These are phyloP conservation scores for Aspergillus sparsus DNA, from an alignment of 495 filamentous ascomycete species.

Conservation along the genomic window DNA sequence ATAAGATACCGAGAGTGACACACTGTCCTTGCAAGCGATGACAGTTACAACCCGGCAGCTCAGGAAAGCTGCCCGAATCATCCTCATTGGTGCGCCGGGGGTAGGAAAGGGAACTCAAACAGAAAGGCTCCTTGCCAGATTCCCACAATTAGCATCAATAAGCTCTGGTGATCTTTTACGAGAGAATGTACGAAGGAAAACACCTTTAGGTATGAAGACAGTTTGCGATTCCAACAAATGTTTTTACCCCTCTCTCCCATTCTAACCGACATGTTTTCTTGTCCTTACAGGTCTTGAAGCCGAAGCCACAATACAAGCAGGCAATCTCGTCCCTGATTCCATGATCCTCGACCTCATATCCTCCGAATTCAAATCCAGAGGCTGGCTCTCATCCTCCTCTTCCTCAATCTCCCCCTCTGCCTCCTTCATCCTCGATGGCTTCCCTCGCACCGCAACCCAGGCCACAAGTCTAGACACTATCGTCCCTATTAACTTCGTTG, in stretches of 20 bases:
- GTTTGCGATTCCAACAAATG: neutral
- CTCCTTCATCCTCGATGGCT: slow-evolving; percentile 94
- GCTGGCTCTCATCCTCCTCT: slow-evolving; percentile 63
- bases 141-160: slow-evolving; percentile 85
- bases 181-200: slow-evolving; percentile 86
- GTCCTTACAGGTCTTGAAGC: slow-evolving; percentile 72
- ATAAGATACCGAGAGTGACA: no score
- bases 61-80: slow-evolving; percentile 82
- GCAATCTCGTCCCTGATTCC: slow-evolving; percentile 81
- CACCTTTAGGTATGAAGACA: slow-evolving; percentile 69
- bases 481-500: slow-evolving; percentile 88
- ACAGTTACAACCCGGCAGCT: slow-evolving; percentile 51
- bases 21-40: slow-evolving; percentile 21
- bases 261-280: slow-evolving; percentile 13
- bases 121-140: slow-evolving; percentile 79
- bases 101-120: slow-evolving; percentile 94
- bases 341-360: slow-evolving; percentile 91
- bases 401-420: slow-evolving; percentile 70
- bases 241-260: neutral
- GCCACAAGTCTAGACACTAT: slow-evolving; percentile 73
- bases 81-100: slow-evolving; percentile 92
- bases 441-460: slow-evolving; percentile 84
- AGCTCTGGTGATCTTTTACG: slow-evolving; percentile 91
- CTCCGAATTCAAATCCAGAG: slow-evolving; percentile 77
- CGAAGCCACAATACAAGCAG: slow-evolving; percentile 79